These are phyloP conservation scores for Clathrospora elynae DNA, from an alignment of 2,329 filamentous ascomycete genomes.

Conservation along the genomic window DNA sequence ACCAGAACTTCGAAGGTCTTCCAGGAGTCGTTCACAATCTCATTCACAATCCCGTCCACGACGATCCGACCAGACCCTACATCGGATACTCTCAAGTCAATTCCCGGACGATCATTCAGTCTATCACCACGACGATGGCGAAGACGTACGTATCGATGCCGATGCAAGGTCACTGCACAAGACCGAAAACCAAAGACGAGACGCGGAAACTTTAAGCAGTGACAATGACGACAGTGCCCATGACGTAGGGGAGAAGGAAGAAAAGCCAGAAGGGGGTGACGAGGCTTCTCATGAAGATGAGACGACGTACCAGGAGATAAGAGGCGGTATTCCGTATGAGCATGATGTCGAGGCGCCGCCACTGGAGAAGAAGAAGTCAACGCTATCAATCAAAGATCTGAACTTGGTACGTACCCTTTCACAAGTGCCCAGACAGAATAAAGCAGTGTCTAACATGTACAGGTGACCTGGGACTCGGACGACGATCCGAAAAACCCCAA, in stretches of 20 bases:
- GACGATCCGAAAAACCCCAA: conserved; percentile 54
- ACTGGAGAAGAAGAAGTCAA: conserved; percentile 36
- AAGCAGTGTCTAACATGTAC: conserved; percentile 5
- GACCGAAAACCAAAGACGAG: conserved; percentile 34
- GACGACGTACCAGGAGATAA: conserved; percentile 34
- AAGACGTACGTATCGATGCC: conserved; percentile 28
- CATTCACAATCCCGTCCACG: conserved; percentile 35
- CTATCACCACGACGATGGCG: conserved; percentile 41
- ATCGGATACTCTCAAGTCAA: conserved; percentile 37
- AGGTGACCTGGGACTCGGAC: conserved; percentile 54
- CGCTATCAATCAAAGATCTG: conserved; percentile 36
- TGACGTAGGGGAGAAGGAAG: conserved; percentile 12
- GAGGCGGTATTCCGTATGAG: conserved; percentile 37
- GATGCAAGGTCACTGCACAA: conserved; percentile 30
- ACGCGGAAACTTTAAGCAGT: conserved; percentile 10
- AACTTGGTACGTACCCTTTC: conserved; percentile 33
- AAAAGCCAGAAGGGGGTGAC: conserved; percentile 20
- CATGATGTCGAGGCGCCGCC: conserved; percentile 35
- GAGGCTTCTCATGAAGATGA: conserved; percentile 12
- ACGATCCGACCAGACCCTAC: conserved; percentile 27
- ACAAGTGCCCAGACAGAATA: not conserved
- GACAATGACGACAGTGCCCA: conserved; percentile 19
- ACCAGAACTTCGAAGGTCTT: conserved; percentile 2
- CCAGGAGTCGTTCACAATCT: conserved; percentile 34
- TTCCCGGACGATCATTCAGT: conserved; percentile 45